phyloP scores from a whole-genome alignment of 2,329 filamentous ascomycete species.

The Rhynchosporium secalis region DNA sequence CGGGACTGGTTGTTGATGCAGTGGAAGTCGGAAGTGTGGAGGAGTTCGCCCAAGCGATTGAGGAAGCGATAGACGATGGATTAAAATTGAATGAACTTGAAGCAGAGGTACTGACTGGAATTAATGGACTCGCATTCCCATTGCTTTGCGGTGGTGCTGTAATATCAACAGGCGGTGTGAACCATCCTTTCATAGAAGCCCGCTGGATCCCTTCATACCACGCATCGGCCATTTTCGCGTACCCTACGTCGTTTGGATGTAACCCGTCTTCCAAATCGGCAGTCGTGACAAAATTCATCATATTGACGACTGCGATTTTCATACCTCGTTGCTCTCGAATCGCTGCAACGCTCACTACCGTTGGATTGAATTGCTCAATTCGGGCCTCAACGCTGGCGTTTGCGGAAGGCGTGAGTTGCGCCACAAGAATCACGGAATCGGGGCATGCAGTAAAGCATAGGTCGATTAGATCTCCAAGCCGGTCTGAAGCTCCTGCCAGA shows the following conservation, averaged over 20 bases:
- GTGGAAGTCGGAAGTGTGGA: neutral
- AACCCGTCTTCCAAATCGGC: constrained; percentile 16
- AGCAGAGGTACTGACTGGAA: neutral
- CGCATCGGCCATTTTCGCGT: constrained; percentile 20
- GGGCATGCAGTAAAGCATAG: constrained; percentile 37
- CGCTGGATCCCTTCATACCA: constrained; percentile 21
- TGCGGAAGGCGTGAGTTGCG: constrained; percentile 37
- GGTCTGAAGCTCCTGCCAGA: constrained; percentile 38
- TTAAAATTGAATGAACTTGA: neutral
- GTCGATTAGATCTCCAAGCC: constrained; percentile 41
- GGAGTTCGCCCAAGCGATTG: neutral
- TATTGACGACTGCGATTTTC: constrained; percentile 24
- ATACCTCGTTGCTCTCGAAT: constrained; percentile 7
- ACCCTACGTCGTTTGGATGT: constrained; percentile 25
- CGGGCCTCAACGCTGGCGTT: constrained; percentile 3
- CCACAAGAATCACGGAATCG: constrained; percentile 42
- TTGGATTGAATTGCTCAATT: constrained; percentile 21
- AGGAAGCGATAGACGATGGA: neutral
- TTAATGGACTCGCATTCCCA: neutral
- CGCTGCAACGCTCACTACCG: constrained; percentile 21
- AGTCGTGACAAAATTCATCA: constrained; percentile 16
- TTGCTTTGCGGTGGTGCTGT: neutral
- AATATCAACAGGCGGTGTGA: constrained; percentile 12
- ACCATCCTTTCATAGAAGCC: constrained; percentile 20
- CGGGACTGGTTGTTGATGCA: neutral